phyloP scores from a whole-genome alignment of 108 stramenopile species.

The Skeletonema costatum region DNA sequence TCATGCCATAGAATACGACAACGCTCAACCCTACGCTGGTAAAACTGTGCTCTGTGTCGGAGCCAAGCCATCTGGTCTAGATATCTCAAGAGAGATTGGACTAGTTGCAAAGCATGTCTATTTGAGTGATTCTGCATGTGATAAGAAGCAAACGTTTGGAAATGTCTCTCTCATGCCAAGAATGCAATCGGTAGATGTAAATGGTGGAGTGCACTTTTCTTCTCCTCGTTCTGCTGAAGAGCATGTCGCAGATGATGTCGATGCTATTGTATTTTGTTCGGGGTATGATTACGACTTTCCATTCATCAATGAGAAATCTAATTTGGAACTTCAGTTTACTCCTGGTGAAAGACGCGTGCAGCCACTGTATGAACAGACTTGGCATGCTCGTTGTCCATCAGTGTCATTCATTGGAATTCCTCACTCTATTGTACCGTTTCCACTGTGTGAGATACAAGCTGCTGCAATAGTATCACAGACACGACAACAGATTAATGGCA shows the following conservation, averaged over 20 bases:
- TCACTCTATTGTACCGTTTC: constrained; percentile 88
- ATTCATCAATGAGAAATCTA: constrained; percentile 69
- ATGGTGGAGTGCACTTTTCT: constrained; percentile 58
- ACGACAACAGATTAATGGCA: not conserved
- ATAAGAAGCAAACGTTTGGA: constrained; percentile 19
- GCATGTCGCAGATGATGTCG: constrained; percentile 39
- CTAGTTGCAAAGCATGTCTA: constrained; percentile 71
- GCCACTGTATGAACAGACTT: constrained; percentile 87
- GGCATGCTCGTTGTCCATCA: constrained; percentile 84
- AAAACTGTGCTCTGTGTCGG: constrained; percentile 89
- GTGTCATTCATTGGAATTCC: constrained; percentile 89
- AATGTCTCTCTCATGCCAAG: constrained; percentile 71
- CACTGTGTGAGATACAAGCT: constrained; percentile 87
- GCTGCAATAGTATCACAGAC: constrained; percentile 60
- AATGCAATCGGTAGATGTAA: constrained; percentile 52
- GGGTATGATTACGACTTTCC: constrained; percentile 91
- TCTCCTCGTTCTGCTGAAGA: constrained; percentile 20
- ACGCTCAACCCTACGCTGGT: constrained; percentile 58
- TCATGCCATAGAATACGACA: constrained; percentile 89
- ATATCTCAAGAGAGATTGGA: constrained; percentile 89
- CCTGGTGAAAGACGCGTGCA: constrained; percentile 67
- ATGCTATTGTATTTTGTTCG: constrained; percentile 84
- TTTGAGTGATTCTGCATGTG: constrained; percentile 70
- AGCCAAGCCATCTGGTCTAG: constrained; percentile 84
- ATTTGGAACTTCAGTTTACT: constrained; percentile 24